Evolutionary conservation across 768 basidiomycete genomes (phyloP).

Genomic region (Suillus bovinus): DNA sequence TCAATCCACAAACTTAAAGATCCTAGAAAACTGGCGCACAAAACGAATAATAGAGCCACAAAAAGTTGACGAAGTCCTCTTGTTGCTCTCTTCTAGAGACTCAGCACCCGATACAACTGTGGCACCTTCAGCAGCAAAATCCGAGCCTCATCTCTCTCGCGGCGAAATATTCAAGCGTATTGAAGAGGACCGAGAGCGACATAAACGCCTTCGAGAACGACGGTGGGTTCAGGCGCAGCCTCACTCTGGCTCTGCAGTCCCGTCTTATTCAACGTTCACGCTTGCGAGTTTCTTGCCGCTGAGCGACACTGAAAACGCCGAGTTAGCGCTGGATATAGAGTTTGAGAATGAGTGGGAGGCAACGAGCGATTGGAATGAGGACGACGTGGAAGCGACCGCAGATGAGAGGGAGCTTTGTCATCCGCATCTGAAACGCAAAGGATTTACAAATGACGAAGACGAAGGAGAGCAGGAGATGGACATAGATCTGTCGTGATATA

Average conservation of each 20-base stretch:
- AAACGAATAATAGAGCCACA: constrained; percentile 83
- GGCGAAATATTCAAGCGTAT: constrained; percentile 83
- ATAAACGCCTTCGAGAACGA: constrained; percentile 87
- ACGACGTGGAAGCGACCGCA: constrained; percentile 72
- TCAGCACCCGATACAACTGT: constrained; percentile 20
- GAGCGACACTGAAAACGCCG: constrained; percentile 47
- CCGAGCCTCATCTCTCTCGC: constrained; percentile 45
- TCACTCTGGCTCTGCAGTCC: constrained; percentile 30
- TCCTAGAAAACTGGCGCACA: constrained; percentile 87
- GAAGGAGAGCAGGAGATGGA: constrained; percentile 41
- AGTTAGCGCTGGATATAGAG: constrained; percentile 73
- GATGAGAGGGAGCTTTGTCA: constrained; percentile 77
- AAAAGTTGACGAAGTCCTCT: constrained; percentile 70
- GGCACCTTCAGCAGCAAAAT: constrained; percentile 22
- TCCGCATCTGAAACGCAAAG: constrained; percentile 33
- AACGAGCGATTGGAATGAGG: constrained; percentile 89
- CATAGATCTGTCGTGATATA: constrained; percentile 30
- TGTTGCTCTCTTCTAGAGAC: constrained; percentile 52
- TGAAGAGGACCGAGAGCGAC: constrained; percentile 90
- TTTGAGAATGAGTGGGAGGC: constrained; percentile 92
- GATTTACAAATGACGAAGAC: constrained; percentile 34
- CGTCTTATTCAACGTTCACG: constrained; percentile 16
- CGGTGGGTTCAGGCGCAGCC: constrained; percentile 87
- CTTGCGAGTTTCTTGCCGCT: constrained; percentile 28
- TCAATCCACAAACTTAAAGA: constrained; percentile 42